Percentiles rank a stretch among this genome's conserved stretches.
Conservation (phyloP, 345 rosid genomes). For the Arabidopsis thaliana region TAIR10.1 NC_003071.7:559001-559500, state of each 20-base stretch:
- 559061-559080: neutral
- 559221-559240: neutral
- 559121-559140: neutral
- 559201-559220: too few relatives aligned
- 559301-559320: too few relatives aligned
- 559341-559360: too few relatives aligned
- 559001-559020: slow-evolving; percentile 3
- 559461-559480: too few relatives aligned
- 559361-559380: too few relatives aligned
- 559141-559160: neutral
- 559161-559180: neutral
- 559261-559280: neutral
- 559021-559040: neutral
- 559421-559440: too few relatives aligned
- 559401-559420: too few relatives aligned
- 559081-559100: neutral
- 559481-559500: too few relatives aligned
- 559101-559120: neutral
- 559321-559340: too few relatives aligned
- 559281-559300: too few relatives aligned
- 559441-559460: too few relatives aligned
- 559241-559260: neutral
- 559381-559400: too few relatives aligned
- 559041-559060: neutral
- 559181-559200: neutral